A percentile compares a stretch with the other conserved stretches of the same genome.
phyloP scores from a whole-genome alignment of 345 rosid species.

The Hevea brasiliensis region DNA sequence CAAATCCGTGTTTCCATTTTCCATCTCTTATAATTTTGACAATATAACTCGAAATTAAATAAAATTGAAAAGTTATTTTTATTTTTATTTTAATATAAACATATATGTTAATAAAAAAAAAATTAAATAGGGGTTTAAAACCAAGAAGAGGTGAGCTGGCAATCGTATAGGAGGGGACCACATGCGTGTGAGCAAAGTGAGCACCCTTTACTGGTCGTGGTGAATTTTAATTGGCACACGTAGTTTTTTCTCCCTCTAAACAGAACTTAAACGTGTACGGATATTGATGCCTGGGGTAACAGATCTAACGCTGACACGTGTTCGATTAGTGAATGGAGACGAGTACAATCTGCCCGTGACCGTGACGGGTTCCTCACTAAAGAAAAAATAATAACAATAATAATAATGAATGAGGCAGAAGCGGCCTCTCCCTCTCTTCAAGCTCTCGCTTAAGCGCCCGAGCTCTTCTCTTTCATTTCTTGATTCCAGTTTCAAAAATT shows the following conservation, averaged over 20 bases:
- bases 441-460: not conserved
- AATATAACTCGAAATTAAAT: too few relatives aligned
- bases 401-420: too few relatives aligned
- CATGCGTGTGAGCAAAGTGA: conserved; percentile 57
- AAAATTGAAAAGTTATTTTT: too few relatives aligned
- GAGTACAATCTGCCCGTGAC: conserved; percentile 25
- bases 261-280: conserved; percentile 39
- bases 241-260: conserved; percentile 6
- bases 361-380: conserved; percentile 22
- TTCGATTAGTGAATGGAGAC: not conserved
- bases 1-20: too few relatives aligned
- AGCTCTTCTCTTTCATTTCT: not conserved
- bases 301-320: conserved; percentile 47
- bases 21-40: too few relatives aligned
- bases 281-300: not conserved
- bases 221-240: conserved; percentile 41
- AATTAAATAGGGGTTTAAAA: not conserved
- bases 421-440: not conserved
- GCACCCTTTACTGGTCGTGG: conserved; percentile 26
- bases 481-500: too few relatives aligned
- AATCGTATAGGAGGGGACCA: conserved; percentile 25
- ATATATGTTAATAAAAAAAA: too few relatives aligned
- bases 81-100: not conserved
- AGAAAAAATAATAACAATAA: too few relatives aligned
- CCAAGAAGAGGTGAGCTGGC: too few relatives aligned